Base-by-base conservation (phyloP, 331 rosid genomes). In the Phaseolus coccineus region DNA sequence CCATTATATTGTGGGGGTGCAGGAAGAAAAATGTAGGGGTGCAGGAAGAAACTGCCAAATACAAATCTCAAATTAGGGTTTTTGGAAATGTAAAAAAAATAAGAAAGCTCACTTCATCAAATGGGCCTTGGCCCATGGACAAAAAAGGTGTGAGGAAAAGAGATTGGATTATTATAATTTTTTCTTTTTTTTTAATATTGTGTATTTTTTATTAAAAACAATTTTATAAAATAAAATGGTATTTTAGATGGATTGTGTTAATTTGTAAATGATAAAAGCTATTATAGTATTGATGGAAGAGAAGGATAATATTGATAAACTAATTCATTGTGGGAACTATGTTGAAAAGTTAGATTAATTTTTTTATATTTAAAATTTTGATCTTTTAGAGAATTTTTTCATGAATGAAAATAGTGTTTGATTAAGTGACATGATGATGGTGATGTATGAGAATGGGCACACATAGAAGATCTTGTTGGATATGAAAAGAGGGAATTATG, bases 401-500 rank as follows among this genome's bases (percentile, higher is more conserved):
- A 27, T 11, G 66, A 28, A 59, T 12, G 7, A 59, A 58, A 25
- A 11, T 25, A 1, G 63, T 10, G 68, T 28, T 11, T 30, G 68
- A 31, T 31, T 33, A 63, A 33, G 1, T 65, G 16, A 65, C 30
- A 65, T 14, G 69, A n/a, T 65, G 84, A 84, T 28, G 28, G 56
- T 6, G 84, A 84, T 74, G 57, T 27, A 47, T 64, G 70, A 71
- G 28, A 15, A 61, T n/a, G 71, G 30, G 4, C 7, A 53, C 61
- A 61, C 24, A 50, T 9, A 28, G 47, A 69, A 70, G 56, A 79
- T 69, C 4, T 30, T 69, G 79, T 75, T 75, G 76, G 73, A 73
- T 80, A 33, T 65, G 76, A 1, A 58, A 13, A 19, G 47, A 73
- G 3, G n/a, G 37, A 28, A 1, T 58, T 58, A 10, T 59, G 10